phyloP scores from a whole-genome alignment of 352 stramenopile species.

The Pythium folliculosum region DNA sequence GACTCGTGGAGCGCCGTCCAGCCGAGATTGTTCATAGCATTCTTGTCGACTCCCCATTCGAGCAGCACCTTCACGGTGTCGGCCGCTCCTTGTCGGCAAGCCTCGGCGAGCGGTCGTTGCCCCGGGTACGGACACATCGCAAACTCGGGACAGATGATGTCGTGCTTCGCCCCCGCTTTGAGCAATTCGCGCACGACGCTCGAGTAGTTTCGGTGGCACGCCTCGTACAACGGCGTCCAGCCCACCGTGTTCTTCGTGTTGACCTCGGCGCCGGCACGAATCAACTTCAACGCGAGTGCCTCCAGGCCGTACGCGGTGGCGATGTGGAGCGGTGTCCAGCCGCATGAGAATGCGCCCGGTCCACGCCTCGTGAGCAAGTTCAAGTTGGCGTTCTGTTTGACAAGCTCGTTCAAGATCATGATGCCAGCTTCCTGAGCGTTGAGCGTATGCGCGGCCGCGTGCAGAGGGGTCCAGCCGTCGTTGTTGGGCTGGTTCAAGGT shows the following conservation, averaged over 20 bases:
- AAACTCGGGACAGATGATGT: constrained; percentile 78
- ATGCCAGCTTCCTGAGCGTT: constrained; percentile 74
- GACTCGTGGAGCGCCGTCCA: constrained; percentile 84
- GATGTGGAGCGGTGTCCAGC: constrained; percentile 80
- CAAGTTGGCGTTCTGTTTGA: constrained; percentile 56
- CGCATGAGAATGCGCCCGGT: constrained; percentile 73
- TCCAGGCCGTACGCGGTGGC: constrained; percentile 78
- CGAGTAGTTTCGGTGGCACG: constrained; percentile 71
- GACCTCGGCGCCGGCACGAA: constrained; percentile 62
- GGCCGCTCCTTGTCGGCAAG: constrained; percentile 62
- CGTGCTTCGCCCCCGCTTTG: constrained; percentile 57
- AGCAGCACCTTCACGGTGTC: constrained; percentile 73
- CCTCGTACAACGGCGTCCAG: constrained; percentile 78
- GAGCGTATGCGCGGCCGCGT: constrained; percentile 73
- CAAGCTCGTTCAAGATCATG: constrained; percentile 66
- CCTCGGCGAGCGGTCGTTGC: constrained; percentile 65
- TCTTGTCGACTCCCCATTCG: constrained; percentile 81
- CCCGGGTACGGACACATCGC: constrained; percentile 74
- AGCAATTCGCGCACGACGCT: constrained; percentile 65
- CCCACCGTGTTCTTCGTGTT: constrained; percentile 72
- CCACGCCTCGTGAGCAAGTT: constrained; percentile 68
- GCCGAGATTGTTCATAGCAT: constrained; percentile 67
- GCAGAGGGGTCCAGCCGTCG: constrained; percentile 79
- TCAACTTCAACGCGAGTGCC: constrained; percentile 69
- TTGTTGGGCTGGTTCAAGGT: constrained; percentile 73